A percentile compares a stretch with the other conserved stretches of the same genome.
These are phyloP conservation scores for Starmerella powellii DNA, from an alignment of 805 yeast genomes.

Conservation along the genomic window DNA sequence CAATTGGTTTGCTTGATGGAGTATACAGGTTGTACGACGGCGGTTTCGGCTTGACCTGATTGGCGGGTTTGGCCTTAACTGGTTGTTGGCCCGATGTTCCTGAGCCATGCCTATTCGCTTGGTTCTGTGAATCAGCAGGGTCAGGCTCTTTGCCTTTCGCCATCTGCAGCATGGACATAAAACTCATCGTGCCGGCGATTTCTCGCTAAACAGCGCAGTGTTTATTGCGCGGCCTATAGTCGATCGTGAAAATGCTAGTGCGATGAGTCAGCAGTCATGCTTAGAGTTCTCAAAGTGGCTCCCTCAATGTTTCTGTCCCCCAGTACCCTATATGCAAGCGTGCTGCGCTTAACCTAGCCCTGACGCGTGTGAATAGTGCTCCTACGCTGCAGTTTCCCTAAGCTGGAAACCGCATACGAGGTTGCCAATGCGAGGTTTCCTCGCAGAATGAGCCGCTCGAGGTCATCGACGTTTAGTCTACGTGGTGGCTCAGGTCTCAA, in stretches of 20 bases:
- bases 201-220: no score
- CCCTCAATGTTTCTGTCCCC: no score
- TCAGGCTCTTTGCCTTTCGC: slow-evolving; percentile 18
- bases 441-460: slow-evolving; percentile 9
- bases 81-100: neutral
- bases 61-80: neutral
- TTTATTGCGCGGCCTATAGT: no score
- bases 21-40: neutral
- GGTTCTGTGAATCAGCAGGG: neutral
- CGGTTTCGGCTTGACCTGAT: slow-evolving; percentile 2
- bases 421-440: slow-evolving; percentile 19
- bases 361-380: slow-evolving; percentile 2
- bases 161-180: slow-evolving; percentile 21
- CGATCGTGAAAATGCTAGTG: no score
- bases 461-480: slow-evolving; percentile 15
- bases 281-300: no score
- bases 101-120: neutral
- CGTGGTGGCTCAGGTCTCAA: neutral
- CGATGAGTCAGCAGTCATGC: no score
- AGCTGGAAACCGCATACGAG: slow-evolving; percentile 16
- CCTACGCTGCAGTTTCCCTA: slow-evolving; percentile 17
- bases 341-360: no score
- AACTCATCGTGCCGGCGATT: slow-evolving; percentile 14
- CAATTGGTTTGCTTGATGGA: no score
- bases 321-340: no score